phyloP scores from a whole-genome alignment of 306 rosid species.

The Arachis stenosperma region DNA sequence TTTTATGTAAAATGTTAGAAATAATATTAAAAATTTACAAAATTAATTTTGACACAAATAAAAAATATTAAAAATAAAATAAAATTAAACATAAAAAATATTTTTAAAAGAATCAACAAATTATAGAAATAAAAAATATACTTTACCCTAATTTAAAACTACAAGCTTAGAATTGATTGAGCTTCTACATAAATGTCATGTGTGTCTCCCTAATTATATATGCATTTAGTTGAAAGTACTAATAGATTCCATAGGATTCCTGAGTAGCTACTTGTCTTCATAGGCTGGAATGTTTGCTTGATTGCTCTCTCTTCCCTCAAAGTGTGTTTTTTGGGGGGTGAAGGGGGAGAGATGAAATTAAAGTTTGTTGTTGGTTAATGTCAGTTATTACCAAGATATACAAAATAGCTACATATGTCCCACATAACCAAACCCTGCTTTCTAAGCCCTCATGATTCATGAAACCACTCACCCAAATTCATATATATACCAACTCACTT shows the following conservation, averaged over 20 bases:
- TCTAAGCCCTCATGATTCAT: conserved; percentile 26
- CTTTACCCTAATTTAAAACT: too few relatives aligned
- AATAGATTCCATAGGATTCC: conserved; percentile 34
- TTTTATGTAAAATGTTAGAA: too few relatives aligned
- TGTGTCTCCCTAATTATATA: conserved; percentile 27
- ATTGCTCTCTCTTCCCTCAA: neutral
- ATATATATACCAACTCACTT: conserved; percentile 16
- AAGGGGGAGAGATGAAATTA: neutral
- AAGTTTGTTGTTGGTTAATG: conserved; percentile 59
- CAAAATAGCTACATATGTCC: conserved; percentile 15
- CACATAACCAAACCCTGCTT: conserved; percentile 38
- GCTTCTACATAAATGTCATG: conserved; percentile 23
- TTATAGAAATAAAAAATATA: too few relatives aligned
- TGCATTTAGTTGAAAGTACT: conserved; percentile 41
- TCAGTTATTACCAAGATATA: conserved; percentile 45
- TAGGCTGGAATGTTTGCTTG: conserved; percentile 34
- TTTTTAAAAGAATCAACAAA: too few relatives aligned
- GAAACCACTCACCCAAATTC: conserved; percentile 29
- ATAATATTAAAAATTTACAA: too few relatives aligned
- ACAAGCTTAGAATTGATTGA: conserved; percentile 36
- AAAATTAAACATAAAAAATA: too few relatives aligned
- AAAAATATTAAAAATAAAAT: too few relatives aligned
- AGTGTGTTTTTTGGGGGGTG: neutral
- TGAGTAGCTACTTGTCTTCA: conserved; percentile 43
- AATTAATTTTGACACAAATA: too few relatives aligned